Evolutionary conservation across 78 protist species (phyloP), one percentile per base, ranked within the genome.

Genomic region (Protostelium mycophagum): DNA sequence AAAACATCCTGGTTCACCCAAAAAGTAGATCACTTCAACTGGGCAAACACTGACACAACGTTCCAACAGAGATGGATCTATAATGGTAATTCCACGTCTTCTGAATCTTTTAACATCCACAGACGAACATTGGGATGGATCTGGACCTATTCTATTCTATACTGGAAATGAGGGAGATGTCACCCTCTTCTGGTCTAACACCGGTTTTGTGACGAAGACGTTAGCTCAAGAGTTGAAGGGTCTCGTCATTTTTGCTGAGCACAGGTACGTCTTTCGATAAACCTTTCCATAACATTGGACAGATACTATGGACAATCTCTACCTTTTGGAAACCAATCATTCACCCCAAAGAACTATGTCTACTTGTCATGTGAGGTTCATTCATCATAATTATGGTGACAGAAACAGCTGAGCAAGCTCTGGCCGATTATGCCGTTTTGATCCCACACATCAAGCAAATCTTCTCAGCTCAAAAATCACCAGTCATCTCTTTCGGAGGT

Each of bases 131-230:
- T 73, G 39, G 87, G 73, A n/a, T 28, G 85, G 38, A 1, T 29
- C 31, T 34, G 83, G 91, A 23, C 95, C 95, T 34, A 84, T 97
- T 0, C 89, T 95, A 34, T 95, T 96, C 91, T 97, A 96, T 91
- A 90, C 95, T 0, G 99, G 99, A 73, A 98, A 98, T 84, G 99
- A 98, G 87, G 96, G 96, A 25, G 93, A 94, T 36, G 93, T 98
- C 0, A 89, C 37, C 9, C 28, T 85, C 87, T 98, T 93, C 92
- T 86, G 87, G 51, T 90, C 94, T 38, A 94, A 96, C 92, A 90
- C 98, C 1, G 97, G 97, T 34, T 90, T 94, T 86, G 86, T 95
- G 0, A 93, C 95, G 93, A 91, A 94, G 84, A 88, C 88, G 36
- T 85, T 95, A 34, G 97, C 96, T 1, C 1, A 83, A 28, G 86